Percentiles rank a stretch among this genome's conserved stretches.
phyloP scores from a whole-genome alignment of 208 protist species.

The Crithidia bombi region DNA sequence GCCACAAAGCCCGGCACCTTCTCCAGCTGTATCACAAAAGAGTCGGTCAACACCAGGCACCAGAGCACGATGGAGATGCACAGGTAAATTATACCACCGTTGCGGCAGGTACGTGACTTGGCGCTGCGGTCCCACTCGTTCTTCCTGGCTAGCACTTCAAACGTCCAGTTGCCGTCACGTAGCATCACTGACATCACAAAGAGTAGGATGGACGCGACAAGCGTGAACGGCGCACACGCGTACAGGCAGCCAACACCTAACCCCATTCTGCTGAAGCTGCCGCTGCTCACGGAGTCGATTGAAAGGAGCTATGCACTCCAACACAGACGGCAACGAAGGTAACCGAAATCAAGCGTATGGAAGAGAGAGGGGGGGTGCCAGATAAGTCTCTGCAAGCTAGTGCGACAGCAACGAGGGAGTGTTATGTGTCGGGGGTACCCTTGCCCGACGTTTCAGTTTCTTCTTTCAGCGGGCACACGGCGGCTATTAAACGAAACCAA shows the following conservation, averaged over 20 bases:
- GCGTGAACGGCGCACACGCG: slow-evolving; percentile 45
- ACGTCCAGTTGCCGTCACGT: slow-evolving; percentile 54
- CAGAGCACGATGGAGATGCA: slow-evolving; percentile 41
- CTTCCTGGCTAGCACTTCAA: slow-evolving; percentile 56
- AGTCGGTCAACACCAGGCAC: slow-evolving; percentile 23
- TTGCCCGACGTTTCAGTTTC: too few relatives aligned
- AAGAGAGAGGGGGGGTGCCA: too few relatives aligned
- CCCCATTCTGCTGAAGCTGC: slow-evolving; percentile 11
- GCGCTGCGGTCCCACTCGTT: slow-evolving; percentile 45
- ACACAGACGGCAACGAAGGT: too few relatives aligned
- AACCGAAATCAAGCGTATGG: too few relatives aligned
- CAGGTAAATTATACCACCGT: slow-evolving; percentile 56
- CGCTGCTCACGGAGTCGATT: too few relatives aligned
- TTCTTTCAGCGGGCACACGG: too few relatives aligned
- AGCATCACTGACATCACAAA: slow-evolving; percentile 48
- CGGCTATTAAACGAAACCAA: too few relatives aligned
- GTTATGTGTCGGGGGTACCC: too few relatives aligned
- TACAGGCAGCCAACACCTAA: slow-evolving; percentile 32
- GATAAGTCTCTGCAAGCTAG: too few relatives aligned
- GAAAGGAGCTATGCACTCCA: too few relatives aligned
- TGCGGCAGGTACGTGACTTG: slow-evolving; percentile 53
- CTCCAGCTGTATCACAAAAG: slow-evolving; percentile 25
- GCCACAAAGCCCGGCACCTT: slow-evolving; percentile 5
- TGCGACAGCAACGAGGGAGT: too few relatives aligned
- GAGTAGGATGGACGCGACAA: slow-evolving; percentile 44